Percentiles rank a stretch among this genome's conserved stretches.
Conservation (phyloP, 2,329 filamentous ascomycete genomes). For the Xenoacremonium recifei region DNA sequence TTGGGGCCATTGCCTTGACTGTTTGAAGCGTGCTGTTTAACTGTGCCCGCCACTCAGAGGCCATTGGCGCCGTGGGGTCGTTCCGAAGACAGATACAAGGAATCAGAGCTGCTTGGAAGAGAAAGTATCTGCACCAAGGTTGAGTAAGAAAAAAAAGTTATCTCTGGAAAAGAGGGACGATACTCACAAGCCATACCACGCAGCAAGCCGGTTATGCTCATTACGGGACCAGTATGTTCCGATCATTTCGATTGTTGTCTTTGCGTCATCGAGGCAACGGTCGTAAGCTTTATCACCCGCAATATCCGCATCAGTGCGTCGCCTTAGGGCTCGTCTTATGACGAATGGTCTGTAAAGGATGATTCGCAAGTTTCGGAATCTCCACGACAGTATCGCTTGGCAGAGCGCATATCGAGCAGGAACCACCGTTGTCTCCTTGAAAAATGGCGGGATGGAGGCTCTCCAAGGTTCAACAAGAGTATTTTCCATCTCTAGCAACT, state of each 20-base stretch:
- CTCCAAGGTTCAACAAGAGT: conserved; percentile 38
- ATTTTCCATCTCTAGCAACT: conserved; percentile 40
- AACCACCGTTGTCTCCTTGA: conserved; percentile 29
- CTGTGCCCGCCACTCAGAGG: conserved; percentile 40
- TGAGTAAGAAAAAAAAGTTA: background rate
- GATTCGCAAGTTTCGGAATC: conserved; percentile 44
- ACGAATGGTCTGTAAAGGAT: conserved; percentile 48
- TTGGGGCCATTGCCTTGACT: conserved; percentile 33
- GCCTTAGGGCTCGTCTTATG: conserved; percentile 34
- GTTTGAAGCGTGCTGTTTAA: conserved; percentile 36
- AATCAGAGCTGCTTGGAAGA: conserved; percentile 49
- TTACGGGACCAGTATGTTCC: conserved; percentile 35
- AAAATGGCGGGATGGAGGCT: conserved; percentile 34
- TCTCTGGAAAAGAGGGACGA: background rate
- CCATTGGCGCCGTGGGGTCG: conserved; percentile 34
- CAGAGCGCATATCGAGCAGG: conserved; percentile 36
- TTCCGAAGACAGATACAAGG: conserved; percentile 47
- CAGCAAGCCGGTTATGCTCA: conserved; percentile 37
- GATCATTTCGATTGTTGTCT: conserved; percentile 38
- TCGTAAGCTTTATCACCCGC: conserved; percentile 20
- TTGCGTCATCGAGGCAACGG: conserved; percentile 39
- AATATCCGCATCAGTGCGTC: conserved; percentile 13
- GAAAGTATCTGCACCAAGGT: conserved; percentile 37
- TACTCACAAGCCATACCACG: conserved; percentile 41
- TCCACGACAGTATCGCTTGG: conserved; percentile 43